Conservation (phyloP, 108 stramenopile genomes). For the Fragilaria radians region DNA sequence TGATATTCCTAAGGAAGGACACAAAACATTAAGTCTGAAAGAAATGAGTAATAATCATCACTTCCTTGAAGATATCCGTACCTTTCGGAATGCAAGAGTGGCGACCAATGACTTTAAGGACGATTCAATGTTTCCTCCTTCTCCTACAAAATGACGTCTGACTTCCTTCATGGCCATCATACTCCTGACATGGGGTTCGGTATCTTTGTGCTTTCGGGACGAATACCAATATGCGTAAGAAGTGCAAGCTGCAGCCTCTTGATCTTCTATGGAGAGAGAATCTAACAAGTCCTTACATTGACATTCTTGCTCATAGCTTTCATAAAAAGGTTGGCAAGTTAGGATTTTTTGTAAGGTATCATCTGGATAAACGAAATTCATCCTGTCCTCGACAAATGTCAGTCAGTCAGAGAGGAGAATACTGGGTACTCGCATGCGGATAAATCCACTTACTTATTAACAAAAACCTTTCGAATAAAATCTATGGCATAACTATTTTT, state of each 20-base stretch:
- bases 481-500: too few relatives aligned
- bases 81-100: neutral
- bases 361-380: too few relatives aligned
- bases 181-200: conserved; percentile 4
- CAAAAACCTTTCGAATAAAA: too few relatives aligned
- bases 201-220: conserved; percentile 1
- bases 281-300: conserved; percentile 6
- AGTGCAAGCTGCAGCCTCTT: conserved; percentile 19
- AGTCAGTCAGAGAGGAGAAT: too few relatives aligned
- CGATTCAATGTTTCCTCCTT: conserved; percentile 1
- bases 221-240: conserved; percentile 27
- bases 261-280: conserved; percentile 16
- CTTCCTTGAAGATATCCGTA: neutral
- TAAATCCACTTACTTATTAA: too few relatives aligned
- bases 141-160: conserved; percentile 13
- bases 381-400: too few relatives aligned
- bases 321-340: neutral
- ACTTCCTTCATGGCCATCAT: conserved; percentile 24
- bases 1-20: conserved; percentile 7
- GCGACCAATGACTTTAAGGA: conserved; percentile 3
- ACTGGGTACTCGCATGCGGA: too few relatives aligned
- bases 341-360: neutral
- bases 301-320: too few relatives aligned
- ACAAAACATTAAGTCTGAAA: too few relatives aligned
- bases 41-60: too few relatives aligned